Evolutionary conservation across 1,284 basidiomycete species (phyloP).

Genomic region (Naganishia sp.): DNA sequence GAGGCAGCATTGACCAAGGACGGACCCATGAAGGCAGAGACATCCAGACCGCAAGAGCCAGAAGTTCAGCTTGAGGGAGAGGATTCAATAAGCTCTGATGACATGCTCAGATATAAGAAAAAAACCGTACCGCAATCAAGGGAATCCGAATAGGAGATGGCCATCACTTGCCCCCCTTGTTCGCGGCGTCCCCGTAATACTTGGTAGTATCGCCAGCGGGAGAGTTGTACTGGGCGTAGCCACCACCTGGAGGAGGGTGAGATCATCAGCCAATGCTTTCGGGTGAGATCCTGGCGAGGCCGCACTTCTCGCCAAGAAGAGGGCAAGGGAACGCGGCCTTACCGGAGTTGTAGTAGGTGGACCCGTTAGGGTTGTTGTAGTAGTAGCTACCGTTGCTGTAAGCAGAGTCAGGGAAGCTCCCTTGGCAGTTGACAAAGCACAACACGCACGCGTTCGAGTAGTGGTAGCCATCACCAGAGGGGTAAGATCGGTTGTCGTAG

Average conservation of each 20-base stretch:
- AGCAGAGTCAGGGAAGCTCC: background rate
- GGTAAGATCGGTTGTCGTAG: constrained; percentile 25
- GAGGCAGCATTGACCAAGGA: no score
- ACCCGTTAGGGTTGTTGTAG: constrained; percentile 63
- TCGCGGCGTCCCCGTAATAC: constrained; percentile 33
- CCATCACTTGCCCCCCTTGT: constrained; percentile 24
- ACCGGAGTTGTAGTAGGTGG: constrained; percentile 61
- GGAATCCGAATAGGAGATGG: background rate
- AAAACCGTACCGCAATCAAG: background rate
- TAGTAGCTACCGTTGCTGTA: constrained; percentile 60
- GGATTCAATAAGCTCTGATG: no score
- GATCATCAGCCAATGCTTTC: background rate
- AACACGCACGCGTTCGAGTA: constrained; percentile 25
- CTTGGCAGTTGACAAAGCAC: background rate
- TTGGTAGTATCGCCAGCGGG: constrained; percentile 54
- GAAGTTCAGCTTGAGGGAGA: no score
- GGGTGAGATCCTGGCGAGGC: no score
- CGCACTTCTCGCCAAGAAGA: no score
- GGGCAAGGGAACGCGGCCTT: no score
- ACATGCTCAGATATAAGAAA: no score
- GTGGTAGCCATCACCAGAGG: constrained; percentile 28
- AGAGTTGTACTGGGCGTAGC: constrained; percentile 60
- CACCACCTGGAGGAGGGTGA: constrained; percentile 50
- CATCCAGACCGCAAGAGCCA: no score
- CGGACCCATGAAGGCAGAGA: no score